A percentile compares a stretch with the other conserved stretches of the same genome.
Evolutionary conservation across 169 alveolate genomes (phyloP).

Genomic region (Cardiosporidium cionae): DNA sequence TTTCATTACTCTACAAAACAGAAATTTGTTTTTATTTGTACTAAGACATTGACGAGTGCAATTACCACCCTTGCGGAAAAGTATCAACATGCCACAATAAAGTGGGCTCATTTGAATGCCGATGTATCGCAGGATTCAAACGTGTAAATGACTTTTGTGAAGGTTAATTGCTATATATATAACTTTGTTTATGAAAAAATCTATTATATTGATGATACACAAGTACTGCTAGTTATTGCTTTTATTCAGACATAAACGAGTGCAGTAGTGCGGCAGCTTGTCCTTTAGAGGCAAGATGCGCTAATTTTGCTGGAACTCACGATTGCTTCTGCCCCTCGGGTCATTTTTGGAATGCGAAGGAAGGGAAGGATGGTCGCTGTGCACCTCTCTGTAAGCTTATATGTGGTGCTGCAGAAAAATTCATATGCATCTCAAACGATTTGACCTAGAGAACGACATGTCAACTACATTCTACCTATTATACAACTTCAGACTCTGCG

Average conservation of each 20-base stretch:
- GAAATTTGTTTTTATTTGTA: no score
- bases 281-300: slow-evolving; percentile 28
- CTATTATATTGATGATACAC: no score
- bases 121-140: slow-evolving; percentile 33
- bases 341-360: slow-evolving; percentile 17
- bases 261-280: slow-evolving; percentile 9
- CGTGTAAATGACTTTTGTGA: slow-evolving; percentile 27
- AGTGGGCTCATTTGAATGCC: slow-evolving; percentile 35
- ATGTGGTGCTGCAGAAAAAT: no score
- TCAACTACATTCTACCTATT: no score
- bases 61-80: slow-evolving; percentile 36
- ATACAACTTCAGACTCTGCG: slow-evolving; percentile 23
- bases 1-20: no score
- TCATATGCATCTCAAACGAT: no score
- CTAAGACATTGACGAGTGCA: slow-evolving; percentile 42
- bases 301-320: slow-evolving; percentile 34
- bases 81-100: slow-evolving; percentile 37
- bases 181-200: no score
- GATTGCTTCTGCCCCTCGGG: slow-evolving; percentile 38
- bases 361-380: not conserved
- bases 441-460: no score
- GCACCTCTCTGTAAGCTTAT: not conserved
- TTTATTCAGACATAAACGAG: not conserved
- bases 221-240: not conserved
- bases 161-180: slow-evolving; percentile 26